phyloP scores from a whole-genome alignment of 139 green algal genomes.

The Trebouxia sp. region DNA sequence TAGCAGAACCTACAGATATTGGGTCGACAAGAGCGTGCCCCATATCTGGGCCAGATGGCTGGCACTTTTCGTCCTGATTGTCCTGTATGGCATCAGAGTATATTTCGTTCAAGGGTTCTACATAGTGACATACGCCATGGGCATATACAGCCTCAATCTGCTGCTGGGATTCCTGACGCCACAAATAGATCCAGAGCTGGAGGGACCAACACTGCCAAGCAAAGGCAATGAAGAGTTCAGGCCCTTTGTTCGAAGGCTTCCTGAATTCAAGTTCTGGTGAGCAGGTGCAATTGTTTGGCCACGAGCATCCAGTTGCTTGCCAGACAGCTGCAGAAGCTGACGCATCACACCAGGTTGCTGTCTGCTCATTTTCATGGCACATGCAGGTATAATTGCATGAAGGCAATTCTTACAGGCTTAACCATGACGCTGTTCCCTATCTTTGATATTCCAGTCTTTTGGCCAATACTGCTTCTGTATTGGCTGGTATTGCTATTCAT shows the following conservation, averaged over 20 bases:
- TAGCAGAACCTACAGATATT: constrained; percentile 20
- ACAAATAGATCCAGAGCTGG: constrained; percentile 84
- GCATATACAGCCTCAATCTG: constrained; percentile 98
- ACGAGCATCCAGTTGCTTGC: neutral
- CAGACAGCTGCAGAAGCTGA: neutral
- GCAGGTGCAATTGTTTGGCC: neutral
- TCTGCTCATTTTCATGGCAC: neutral
- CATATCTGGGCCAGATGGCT: constrained; percentile 76
- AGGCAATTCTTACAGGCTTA: constrained; percentile 84
- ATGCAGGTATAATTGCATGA: constrained; percentile 78
- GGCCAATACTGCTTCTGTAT: constrained; percentile 98
- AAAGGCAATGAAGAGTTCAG: constrained; percentile 95
- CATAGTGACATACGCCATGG: constrained; percentile 97
- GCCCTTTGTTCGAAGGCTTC: constrained; percentile 94
- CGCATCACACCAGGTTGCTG: too few relatives aligned
- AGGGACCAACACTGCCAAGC: constrained; percentile 90
- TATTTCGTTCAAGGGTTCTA: constrained; percentile 88
- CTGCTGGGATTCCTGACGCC: constrained; percentile 97
- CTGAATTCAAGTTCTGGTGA: constrained; percentile 99
- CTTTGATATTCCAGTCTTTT: constrained; percentile 99
- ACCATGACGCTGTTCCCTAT: constrained; percentile 91
- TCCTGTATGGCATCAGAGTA: constrained; percentile 82
- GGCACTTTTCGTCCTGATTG: constrained; percentile 48
- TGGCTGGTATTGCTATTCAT: constrained; percentile 95
- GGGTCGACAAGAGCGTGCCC: constrained; percentile 83